Percentiles rank a stretch among this genome's conserved stretches.
These are phyloP conservation scores for Eucalyptus polyanthemos DNA, from an alignment of 345 rosid species.

Conservation along the genomic window DNA sequence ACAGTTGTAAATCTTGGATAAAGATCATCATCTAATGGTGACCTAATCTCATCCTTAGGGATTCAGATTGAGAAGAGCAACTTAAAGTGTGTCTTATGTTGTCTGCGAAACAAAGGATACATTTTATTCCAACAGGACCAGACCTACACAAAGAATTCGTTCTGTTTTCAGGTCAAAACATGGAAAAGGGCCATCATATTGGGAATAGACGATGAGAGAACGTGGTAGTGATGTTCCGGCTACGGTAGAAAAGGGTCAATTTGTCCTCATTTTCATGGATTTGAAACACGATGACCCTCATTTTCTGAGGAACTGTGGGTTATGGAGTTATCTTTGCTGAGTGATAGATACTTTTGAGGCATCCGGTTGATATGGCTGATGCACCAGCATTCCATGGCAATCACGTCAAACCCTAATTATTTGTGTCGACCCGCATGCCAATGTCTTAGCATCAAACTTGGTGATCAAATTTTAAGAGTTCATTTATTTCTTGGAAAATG, in stretches of 20 bases:
- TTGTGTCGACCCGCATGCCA: not conserved
- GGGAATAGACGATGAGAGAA: not conserved
- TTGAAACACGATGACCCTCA: not conserved
- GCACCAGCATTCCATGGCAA: not conserved
- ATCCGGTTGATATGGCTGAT: not conserved
- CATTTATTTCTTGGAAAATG: too few species aligned
- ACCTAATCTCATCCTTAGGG: not conserved
- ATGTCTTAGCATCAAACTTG: not conserved
- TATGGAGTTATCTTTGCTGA: not conserved
- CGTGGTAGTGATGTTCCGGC: not conserved
- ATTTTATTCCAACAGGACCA: not conserved
- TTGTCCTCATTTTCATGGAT: not conserved
- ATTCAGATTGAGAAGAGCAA: not conserved
- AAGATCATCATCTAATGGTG: not conserved
- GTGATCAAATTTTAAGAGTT: not conserved
- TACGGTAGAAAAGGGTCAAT: not conserved
- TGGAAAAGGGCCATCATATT: not conserved
- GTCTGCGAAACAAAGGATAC: not conserved
- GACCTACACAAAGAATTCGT: not conserved
- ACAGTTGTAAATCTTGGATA: not conserved
- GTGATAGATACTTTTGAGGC: not conserved
- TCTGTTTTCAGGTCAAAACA: not conserved
- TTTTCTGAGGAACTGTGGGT: not conserved
- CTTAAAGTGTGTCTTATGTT: not conserved
- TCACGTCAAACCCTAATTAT: not conserved